A percentile compares a stretch with the other conserved stretches of the same genome.
Evolutionary conservation across 257 asterid species (phyloP).

Genomic region (Nemophila menziesii): DNA sequence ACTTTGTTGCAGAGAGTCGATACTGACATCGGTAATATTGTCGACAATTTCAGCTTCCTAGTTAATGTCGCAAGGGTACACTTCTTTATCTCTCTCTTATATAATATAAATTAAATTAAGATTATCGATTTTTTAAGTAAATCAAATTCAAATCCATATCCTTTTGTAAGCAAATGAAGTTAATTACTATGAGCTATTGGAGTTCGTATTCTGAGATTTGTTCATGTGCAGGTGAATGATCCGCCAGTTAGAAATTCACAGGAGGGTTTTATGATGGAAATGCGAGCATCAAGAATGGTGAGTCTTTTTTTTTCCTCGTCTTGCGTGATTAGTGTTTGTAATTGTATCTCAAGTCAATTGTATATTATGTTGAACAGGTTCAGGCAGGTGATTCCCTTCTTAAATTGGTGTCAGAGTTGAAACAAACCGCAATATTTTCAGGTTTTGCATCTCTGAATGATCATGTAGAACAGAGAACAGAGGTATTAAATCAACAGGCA

Average conservation of each 20-base stretch:
- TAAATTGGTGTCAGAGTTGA: conserved; percentile 83
- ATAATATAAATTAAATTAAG: too few species aligned
- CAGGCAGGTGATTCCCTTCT: conserved; percentile 83
- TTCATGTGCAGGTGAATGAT: conserved; percentile 30
- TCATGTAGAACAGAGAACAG: conserved; percentile 79
- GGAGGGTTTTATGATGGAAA: conserved; percentile 92
- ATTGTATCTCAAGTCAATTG: neutral
- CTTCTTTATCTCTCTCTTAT: neutral
- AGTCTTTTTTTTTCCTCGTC: conserved; percentile 10
- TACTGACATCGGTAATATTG: conserved; percentile 62
- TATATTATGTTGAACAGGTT: conserved; percentile 31
- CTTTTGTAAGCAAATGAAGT: neutral
- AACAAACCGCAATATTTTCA: conserved; percentile 78
- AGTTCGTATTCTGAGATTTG: neutral
- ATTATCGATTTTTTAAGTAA: neutral
- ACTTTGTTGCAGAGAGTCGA: conserved; percentile 71
- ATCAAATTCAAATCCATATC: neutral
- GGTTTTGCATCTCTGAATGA: conserved; percentile 82
- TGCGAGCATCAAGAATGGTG: conserved; percentile 88
- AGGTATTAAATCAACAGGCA: conserved; percentile 47
- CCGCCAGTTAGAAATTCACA: conserved; percentile 70
- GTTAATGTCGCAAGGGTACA: conserved; percentile 74
- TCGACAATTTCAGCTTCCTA: conserved; percentile 65
- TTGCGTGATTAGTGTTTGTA: too few species aligned
- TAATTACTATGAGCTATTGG: too few species aligned